Conservation (phyloP, 1,284 basidiomycete genomes). For the Cystobasidiaceae sp. region DNA sequence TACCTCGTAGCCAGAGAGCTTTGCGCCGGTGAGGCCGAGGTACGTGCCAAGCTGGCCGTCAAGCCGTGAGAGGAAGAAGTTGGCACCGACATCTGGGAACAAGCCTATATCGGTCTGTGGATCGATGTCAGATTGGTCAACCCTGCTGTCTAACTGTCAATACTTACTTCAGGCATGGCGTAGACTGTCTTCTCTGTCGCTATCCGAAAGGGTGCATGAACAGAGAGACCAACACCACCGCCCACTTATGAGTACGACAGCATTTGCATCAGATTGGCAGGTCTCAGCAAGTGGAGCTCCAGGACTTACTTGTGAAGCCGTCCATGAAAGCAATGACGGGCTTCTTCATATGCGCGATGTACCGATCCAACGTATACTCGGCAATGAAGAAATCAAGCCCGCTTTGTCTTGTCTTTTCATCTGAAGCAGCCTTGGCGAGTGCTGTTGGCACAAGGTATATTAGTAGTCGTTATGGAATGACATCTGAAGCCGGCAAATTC, state of each 20-base stretch:
- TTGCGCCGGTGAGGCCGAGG: conserved; percentile 73
- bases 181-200: conserved; percentile 88
- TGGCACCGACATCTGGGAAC: conserved; percentile 86
- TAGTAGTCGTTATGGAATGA: not conserved
- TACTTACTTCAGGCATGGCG: conserved; percentile 82
- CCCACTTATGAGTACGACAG: conserved; percentile 65
- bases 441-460: not conserved
- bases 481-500: conserved; percentile 45
- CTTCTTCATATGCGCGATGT: conserved; percentile 70
- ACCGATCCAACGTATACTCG: conserved; percentile 90
- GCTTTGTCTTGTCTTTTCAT: conserved; percentile 47
- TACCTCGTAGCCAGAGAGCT: conserved; percentile 2
- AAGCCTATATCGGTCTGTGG: conserved; percentile 48
- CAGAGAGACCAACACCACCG: conserved; percentile 84
- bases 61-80: conserved; percentile 77
- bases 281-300: not conserved
- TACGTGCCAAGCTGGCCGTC: conserved; percentile 92
- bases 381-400: conserved; percentile 82
- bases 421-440: not conserved
- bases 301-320: conserved; percentile 74
- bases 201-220: conserved; percentile 84
- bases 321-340: conserved; percentile 87
- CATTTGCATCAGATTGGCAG: not conserved
- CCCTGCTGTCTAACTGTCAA: not conserved
- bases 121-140: not conserved